These are phyloP conservation scores for Paxillus rubicundulus DNA, from an alignment of 768 basidiomycete species.

Conservation along the genomic window DNA sequence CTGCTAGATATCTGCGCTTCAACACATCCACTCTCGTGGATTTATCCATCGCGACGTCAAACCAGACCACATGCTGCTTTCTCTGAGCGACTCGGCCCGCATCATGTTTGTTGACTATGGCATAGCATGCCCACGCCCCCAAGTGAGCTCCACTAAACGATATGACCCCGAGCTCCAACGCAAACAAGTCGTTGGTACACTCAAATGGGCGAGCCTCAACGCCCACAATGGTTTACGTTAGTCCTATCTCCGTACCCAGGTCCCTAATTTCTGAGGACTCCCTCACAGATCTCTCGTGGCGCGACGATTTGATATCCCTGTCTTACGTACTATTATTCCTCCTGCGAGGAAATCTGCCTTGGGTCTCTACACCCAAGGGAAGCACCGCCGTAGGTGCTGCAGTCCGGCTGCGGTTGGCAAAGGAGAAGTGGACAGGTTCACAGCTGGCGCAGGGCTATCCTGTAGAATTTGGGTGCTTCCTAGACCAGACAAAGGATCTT, in stretches of 20 bases:
- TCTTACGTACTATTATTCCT: too few species aligned
- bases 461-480: too few species aligned
- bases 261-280: not conserved
- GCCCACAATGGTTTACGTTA: conserved; percentile 16
- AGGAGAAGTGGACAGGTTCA: too few species aligned
- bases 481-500: too few species aligned
- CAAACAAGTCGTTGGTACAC: conserved; percentile 27
- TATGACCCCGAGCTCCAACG: conserved; percentile 21
- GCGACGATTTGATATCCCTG: not conserved
- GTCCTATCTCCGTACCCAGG: not conserved
- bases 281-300: not conserved
- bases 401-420: too few species aligned
- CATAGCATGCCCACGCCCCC: conserved; percentile 18
- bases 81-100: conserved; percentile 20
- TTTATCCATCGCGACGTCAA: conserved; percentile 39
- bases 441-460: too few species aligned
- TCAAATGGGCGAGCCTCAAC: conserved; percentile 35
- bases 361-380: too few species aligned
- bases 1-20: not conserved
- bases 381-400: too few species aligned
- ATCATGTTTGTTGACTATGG: conserved; percentile 35
- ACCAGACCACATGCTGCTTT: conserved; percentile 33
- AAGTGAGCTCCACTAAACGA: not conserved
- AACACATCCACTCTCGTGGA: conserved; percentile 5
- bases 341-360: too few species aligned